These are phyloP conservation scores for Narthecium ossifragum DNA, from an alignment of 106 monocot genomes.

Conservation along the genomic window DNA sequence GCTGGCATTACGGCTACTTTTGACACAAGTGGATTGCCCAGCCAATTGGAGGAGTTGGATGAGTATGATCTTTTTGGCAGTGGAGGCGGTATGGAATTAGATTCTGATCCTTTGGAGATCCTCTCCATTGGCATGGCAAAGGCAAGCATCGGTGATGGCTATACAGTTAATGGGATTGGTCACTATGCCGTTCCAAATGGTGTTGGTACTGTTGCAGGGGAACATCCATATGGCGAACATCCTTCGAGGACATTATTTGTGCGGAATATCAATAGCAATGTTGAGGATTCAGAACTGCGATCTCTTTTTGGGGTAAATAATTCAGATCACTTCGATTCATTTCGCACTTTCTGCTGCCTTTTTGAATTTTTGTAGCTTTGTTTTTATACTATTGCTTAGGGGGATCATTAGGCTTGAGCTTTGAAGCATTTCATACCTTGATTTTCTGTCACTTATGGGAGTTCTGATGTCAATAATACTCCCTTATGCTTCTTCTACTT, in stretches of 20 bases:
- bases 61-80: constrained; percentile 83
- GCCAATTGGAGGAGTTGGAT: constrained; percentile 56
- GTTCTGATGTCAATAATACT: background rate
- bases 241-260: constrained; percentile 96
- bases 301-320: constrained; percentile 68
- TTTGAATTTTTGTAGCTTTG: background rate
- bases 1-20: constrained; percentile 69
- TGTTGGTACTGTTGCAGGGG: constrained; percentile 64
- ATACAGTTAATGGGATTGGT: constrained; percentile 34
- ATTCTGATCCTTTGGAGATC: constrained; percentile 52
- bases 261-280: constrained; percentile 86
- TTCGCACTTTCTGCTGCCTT: background rate
- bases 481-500: no score
- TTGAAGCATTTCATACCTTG: background rate
- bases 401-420: background rate
- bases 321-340: background rate
- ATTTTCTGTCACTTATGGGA: background rate
- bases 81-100: constrained; percentile 79
- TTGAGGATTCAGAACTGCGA: constrained; percentile 80
- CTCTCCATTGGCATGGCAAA: constrained; percentile 37
- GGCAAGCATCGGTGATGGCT: constrained; percentile 40
- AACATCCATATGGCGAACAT: constrained; percentile 92
- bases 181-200: constrained; percentile 55
- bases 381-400: background rate
- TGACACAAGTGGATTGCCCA: constrained; percentile 42